Evolutionary conservation across 495 filamentous ascomycete genomes (phyloP).

Genomic region (Acidomyces sp.): DNA sequence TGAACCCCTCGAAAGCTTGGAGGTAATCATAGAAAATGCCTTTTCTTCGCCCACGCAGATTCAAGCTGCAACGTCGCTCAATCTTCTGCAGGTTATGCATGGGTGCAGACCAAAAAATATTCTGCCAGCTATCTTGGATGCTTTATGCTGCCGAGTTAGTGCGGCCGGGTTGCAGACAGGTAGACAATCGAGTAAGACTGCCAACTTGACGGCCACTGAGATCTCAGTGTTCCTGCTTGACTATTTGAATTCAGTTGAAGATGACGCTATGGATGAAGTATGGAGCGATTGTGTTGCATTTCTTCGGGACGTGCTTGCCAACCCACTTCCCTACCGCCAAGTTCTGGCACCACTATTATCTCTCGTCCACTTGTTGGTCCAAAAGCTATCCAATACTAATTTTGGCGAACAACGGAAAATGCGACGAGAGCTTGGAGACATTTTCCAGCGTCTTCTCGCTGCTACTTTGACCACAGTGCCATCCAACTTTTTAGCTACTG

Average conservation of each 20-base stretch:
- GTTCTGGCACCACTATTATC: constrained; percentile 77
- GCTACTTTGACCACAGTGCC: constrained; percentile 86
- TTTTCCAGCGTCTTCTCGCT: constrained; percentile 73
- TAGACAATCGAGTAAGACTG: constrained; percentile 75
- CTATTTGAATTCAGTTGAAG: constrained; percentile 79
- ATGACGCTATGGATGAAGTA: constrained; percentile 98
- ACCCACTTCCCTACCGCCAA: constrained; percentile 89
- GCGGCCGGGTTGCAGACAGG: constrained; percentile 63
- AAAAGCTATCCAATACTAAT: constrained; percentile 93
- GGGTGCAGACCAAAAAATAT: constrained; percentile 84
- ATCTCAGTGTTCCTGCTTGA: constrained; percentile 77
- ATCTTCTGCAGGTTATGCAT: constrained; percentile 79
- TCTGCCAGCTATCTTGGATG: constrained; percentile 93
- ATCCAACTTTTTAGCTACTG: not conserved
- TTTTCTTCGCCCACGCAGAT: constrained; percentile 18
- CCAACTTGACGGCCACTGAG: constrained; percentile 66
- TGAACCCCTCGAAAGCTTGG: constrained; percentile 87
- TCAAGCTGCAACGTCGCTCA: constrained; percentile 47
- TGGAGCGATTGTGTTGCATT: constrained; percentile 93
- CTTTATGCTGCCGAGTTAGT: constrained; percentile 87
- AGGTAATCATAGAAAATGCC: constrained; percentile 82
- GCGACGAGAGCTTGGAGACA: constrained; percentile 81
- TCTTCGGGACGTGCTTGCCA: constrained; percentile 74
- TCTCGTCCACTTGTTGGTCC: constrained; percentile 75
- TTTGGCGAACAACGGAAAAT: constrained; percentile 93